Evolutionary conservation across 1,139 yeast species (phyloP).

Genomic region (Lodderomyces jiufengensis): DNA sequence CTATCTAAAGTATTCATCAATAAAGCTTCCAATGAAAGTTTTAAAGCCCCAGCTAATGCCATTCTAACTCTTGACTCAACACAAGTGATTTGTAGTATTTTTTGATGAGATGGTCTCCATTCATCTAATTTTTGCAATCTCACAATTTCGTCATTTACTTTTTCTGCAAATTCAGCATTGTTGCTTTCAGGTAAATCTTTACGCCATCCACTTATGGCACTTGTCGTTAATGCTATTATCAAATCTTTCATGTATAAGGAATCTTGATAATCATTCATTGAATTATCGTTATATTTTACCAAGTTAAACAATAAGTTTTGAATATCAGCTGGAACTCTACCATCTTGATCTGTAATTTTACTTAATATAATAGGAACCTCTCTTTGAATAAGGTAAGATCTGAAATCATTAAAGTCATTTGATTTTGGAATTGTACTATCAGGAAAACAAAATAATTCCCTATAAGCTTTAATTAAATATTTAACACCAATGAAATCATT

Average conservation of each 20-base stretch:
- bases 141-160: conserved; percentile 49
- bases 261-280: conserved; percentile 75
- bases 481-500: conserved; percentile 67
- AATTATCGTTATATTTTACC: conserved; percentile 80
- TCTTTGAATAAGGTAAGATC: conserved; percentile 65
- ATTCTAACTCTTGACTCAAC: conserved; percentile 57
- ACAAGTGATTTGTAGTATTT: conserved; percentile 54
- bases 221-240: conserved; percentile 50
- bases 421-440: conserved; percentile 65
- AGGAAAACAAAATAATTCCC: conserved; percentile 68
- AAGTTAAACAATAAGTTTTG: conserved; percentile 65
- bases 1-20: conserved; percentile 50
- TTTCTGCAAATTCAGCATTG: conserved; percentile 19
- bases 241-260: conserved; percentile 61
- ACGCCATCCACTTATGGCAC: conserved; percentile 27
- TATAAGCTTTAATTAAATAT: conserved; percentile 70
- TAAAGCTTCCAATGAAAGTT: conserved; percentile 49
- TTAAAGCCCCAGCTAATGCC: conserved; percentile 54
- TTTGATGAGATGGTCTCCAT: conserved; percentile 78
- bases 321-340: conserved; percentile 64
- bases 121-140: conserved; percentile 78
- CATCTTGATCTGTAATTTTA: conserved; percentile 55
- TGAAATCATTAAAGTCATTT: conserved; percentile 72
- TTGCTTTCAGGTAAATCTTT: conserved; percentile 2
- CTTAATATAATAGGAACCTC: conserved; percentile 65